Conservation (phyloP, 129 eudicot genomes). For the Arctium lappa region DNA sequence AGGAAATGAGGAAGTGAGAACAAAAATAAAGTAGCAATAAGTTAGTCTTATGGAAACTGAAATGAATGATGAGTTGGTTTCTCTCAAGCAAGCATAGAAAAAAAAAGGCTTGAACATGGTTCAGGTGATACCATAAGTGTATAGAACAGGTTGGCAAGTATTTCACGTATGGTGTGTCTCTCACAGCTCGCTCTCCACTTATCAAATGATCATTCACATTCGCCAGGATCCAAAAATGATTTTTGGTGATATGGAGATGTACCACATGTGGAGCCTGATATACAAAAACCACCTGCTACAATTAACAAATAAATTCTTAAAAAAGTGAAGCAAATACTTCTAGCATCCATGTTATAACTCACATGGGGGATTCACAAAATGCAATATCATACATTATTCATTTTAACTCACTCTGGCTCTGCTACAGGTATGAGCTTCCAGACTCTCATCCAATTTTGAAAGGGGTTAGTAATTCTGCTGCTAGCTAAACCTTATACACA, state of each 20-base stretch:
- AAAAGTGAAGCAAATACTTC: neutral
- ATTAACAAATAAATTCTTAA: too few relatives aligned
- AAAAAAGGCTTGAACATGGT: neutral
- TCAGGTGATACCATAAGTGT: neutral
- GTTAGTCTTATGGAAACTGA: neutral
- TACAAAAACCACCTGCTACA: neutral
- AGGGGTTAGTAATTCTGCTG: conserved; percentile 51
- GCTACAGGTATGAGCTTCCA: conserved; percentile 91
- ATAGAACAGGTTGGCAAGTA: neutral
- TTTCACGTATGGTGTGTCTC: neutral
- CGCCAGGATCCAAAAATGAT: neutral
- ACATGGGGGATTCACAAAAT: neutral
- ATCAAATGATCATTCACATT: neutral
- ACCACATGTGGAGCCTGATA: neutral
- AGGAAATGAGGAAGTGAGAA: neutral
- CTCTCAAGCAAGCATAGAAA: neutral
- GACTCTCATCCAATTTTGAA: conserved; percentile 74
- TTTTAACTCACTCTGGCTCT: conserved; percentile 7
- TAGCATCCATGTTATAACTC: neutral
- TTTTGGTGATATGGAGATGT: neutral
- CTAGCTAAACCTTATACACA: neutral
- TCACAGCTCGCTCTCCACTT: neutral
- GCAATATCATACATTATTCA: neutral
- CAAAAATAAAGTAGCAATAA: neutral
- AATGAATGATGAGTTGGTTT: neutral